A percentile compares a stretch with the other conserved stretches of the same genome.
phyloP scores from a whole-genome alignment of 2,329 filamentous ascomycete genomes.

The Byssochlamys sp. region DNA sequence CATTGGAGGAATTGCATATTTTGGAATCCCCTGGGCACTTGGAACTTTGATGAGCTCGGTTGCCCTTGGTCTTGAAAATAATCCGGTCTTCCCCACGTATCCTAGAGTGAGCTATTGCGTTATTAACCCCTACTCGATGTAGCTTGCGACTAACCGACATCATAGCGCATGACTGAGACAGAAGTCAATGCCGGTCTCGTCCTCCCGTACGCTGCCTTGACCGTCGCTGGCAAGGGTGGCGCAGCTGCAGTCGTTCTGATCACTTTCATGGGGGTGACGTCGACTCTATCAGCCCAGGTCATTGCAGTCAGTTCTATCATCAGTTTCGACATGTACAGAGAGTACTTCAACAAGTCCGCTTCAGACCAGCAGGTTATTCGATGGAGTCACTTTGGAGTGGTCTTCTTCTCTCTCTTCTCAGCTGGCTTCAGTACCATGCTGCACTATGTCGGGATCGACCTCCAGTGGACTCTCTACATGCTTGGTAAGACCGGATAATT shows the following conservation, averaged over 20 bases:
- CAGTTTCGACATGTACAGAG: conserved; percentile 46
- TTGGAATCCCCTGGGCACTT: conserved; percentile 46
- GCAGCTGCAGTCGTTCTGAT: conserved; percentile 28
- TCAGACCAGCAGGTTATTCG: conserved; percentile 43
- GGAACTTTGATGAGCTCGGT: conserved; percentile 44
- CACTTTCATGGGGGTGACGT: conserved; percentile 37
- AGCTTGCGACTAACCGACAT: not conserved
- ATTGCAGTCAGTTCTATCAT: conserved; percentile 47
- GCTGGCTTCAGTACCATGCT: conserved; percentile 45
- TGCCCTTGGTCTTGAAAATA: conserved; percentile 40
- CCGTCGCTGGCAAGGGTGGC: conserved; percentile 31
- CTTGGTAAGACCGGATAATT: conserved; percentile 23
- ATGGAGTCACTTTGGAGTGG: conserved; percentile 44
- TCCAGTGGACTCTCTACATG: conserved; percentile 49
- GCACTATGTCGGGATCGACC: conserved; percentile 46
- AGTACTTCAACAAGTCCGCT: conserved; percentile 40
- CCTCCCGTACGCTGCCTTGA: conserved; percentile 30
- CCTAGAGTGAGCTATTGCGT: conserved; percentile 27
- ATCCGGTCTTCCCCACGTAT: conserved; percentile 45
- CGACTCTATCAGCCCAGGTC: conserved; percentile 43
- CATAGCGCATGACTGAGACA: conserved; percentile 26
- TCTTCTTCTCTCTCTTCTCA: conserved; percentile 44
- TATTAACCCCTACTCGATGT: not conserved
- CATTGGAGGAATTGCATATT: conserved; percentile 45
- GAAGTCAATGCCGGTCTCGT: conserved; percentile 30